A percentile compares a stretch with the other conserved stretches of the same genome.
phyloP scores from a whole-genome alignment of 352 stramenopile genomes.

The Globisporangium parvum region DNA sequence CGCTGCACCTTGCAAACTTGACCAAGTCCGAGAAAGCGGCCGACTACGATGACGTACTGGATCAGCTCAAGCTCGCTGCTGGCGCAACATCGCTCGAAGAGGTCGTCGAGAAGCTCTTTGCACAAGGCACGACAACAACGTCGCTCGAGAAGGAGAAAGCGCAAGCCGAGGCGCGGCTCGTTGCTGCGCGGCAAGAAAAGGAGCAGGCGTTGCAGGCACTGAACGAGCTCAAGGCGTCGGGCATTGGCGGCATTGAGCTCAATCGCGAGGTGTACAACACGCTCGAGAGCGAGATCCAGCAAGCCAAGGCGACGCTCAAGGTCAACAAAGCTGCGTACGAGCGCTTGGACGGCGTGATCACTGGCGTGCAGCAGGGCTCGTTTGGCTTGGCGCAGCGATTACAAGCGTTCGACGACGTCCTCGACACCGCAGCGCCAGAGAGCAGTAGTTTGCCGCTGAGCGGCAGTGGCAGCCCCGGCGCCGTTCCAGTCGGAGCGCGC shows the following conservation, averaged over 20 bases:
- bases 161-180: slow-evolving; percentile 46
- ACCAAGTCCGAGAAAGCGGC: slow-evolving; percentile 63
- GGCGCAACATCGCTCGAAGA: slow-evolving; percentile 43
- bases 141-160: slow-evolving; percentile 77
- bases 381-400: slow-evolving; percentile 61
- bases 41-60: slow-evolving; percentile 61
- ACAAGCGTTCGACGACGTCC: slow-evolving; percentile 63
- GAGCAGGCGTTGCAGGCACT: slow-evolving; percentile 48
- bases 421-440: slow-evolving; percentile 22
- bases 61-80: slow-evolving; percentile 61
- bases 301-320: slow-evolving; percentile 64
- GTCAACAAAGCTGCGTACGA: slow-evolving; percentile 75
- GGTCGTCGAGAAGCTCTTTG: slow-evolving; percentile 68
- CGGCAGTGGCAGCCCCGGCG: not conserved
- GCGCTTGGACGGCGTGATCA: slow-evolving; percentile 68
- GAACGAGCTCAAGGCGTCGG: slow-evolving; percentile 78
- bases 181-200: slow-evolving; percentile 52
- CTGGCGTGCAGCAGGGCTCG: slow-evolving; percentile 65
- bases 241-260: slow-evolving; percentile 68
- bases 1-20: slow-evolving; percentile 53
- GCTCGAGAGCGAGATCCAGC: slow-evolving; percentile 68
- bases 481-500: not conserved
- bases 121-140: slow-evolving; percentile 41
- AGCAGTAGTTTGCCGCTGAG: slow-evolving; percentile 1
- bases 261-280: slow-evolving; percentile 81